phyloP scores from a whole-genome alignment of 257 asterid genomes.

The Thymus quinquecostatus region DNA sequence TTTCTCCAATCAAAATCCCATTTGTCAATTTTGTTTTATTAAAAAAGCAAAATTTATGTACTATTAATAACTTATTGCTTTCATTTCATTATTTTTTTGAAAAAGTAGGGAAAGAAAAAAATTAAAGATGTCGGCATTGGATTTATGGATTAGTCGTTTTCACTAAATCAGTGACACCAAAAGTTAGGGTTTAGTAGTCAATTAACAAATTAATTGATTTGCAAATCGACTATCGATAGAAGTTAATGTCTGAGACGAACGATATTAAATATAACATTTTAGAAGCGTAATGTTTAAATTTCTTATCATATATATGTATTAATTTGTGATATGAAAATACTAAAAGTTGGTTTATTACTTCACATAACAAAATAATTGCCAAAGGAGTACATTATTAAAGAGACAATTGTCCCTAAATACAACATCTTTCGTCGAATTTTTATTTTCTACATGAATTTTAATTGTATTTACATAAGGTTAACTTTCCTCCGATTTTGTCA shows the following conservation, averaged over 20 bases:
- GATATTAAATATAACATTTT: too few relatives aligned
- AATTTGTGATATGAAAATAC: background rate
- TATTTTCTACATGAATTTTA: too few relatives aligned
- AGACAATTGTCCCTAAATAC: too few relatives aligned
- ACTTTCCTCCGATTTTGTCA: too few relatives aligned
- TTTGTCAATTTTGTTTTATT: background rate
- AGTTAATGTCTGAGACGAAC: too few relatives aligned
- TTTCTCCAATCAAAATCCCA: slow-evolving; percentile 27
- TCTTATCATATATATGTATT: background rate
- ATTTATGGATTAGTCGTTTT: slow-evolving; percentile 20
- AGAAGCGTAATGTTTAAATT: too few relatives aligned
- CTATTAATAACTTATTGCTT: background rate
- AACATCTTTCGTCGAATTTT: too few relatives aligned
- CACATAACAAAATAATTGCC: too few relatives aligned
- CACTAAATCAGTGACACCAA: background rate
- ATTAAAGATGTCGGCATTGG: slow-evolving; percentile 25
- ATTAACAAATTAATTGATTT: background rate
- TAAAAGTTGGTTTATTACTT: background rate
- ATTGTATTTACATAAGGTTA: too few relatives aligned
- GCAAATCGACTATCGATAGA: too few relatives aligned
- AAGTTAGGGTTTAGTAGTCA: slow-evolving; percentile 21
- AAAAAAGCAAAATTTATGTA: background rate
- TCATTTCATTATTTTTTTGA: background rate
- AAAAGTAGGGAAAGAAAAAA: background rate
- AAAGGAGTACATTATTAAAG: too few relatives aligned